A percentile compares a stretch with the other conserved stretches of the same genome.
Conservation (phyloP, 345 rosid species). For the Camelina hispida region DNA sequence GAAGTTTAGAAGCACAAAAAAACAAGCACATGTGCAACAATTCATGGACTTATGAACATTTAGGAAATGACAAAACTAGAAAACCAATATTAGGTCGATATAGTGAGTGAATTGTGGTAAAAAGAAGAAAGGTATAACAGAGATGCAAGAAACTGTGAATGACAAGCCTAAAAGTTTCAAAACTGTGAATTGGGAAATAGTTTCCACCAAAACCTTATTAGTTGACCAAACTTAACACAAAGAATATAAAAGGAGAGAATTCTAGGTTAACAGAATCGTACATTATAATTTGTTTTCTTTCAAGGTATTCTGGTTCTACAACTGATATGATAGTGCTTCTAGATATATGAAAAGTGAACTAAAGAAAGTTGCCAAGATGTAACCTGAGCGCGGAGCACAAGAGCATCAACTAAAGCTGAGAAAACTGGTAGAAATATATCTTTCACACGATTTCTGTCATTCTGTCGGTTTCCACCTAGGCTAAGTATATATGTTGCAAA, state of each 20-base stretch:
- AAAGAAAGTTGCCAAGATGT: constrained; percentile 28
- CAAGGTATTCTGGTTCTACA: constrained; percentile 17
- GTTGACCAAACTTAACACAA: constrained; percentile 18
- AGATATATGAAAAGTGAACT: constrained; percentile 8
- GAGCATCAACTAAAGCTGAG: constrained; percentile 79
- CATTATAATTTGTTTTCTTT: neutral
- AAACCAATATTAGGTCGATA: neutral
- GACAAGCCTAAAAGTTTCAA: neutral
- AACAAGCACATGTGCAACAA: constrained; percentile 15
- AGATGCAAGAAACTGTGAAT: constrained; percentile 20
- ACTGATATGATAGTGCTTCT: constrained; percentile 16
- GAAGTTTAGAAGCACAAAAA: constrained; percentile 31
- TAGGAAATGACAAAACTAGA: constrained; percentile 7
- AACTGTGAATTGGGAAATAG: neutral
- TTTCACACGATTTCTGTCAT: constrained; percentile 55
- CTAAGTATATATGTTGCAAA: constrained; percentile 75
- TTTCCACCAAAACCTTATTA: constrained; percentile 19
- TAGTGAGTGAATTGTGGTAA: neutral
- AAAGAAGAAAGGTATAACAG: constrained; percentile 9
- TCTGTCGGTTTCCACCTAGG: constrained; percentile 53
- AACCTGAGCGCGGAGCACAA: constrained; percentile 92
- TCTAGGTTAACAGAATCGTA: constrained; percentile 19
- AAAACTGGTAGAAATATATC: constrained; percentile 72
- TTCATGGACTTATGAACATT: constrained; percentile 3
- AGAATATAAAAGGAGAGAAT: constrained; percentile 4